Base-by-base conservation (phyloP, 148 eudicot genomes). In the Dianthus caryophyllus region DNA sequence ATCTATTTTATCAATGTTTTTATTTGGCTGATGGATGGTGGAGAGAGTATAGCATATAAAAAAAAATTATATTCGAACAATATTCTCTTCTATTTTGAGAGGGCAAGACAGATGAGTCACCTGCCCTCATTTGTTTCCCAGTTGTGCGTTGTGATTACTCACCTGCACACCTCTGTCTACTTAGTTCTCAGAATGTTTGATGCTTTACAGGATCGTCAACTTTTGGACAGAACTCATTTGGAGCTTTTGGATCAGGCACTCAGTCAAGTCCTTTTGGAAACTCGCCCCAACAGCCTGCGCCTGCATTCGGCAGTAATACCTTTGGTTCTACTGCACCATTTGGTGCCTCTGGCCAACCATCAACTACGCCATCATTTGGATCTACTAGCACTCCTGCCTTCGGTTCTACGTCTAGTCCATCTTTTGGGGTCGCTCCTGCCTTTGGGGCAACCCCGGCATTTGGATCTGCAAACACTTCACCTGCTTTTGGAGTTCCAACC, bases 231-330 rank as follows among this genome's bases (percentile, higher is more conserved):
- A 84, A 75, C 78, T 84, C 43, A 17, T 94, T 94, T 81, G 96
- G 96, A 67, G 92, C 86, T 67, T 90, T 90, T 84, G 95, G 96
- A 62, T 76, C 96, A 38, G 76, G 59, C 50, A 65, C 87, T 41
- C 96, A 76, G 64, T 56, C 96, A 69, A 90, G 88, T 76, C 98
- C 96, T n/a, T 90, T 88, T 74, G 99, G 97, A 66, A 78, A 88
- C 75, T 79, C 98, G 63, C 74, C 76, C 73, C 92, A 79, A 70
- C 97, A 88, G 77, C 83, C 96, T 52, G 97, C 90, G 71, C 92
- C 99, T 18, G 85, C 96, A 7, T 88, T 90, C 75, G 93, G 97
- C 20, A 89, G 82, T 78, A 85, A 65, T 79, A 36, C 75, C 24
- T 86, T 91, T 79, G 90, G 93, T 29, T 82, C 92, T 27, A 71